These are phyloP conservation scores for Cyclostephanos invisitatus DNA, from an alignment of 108 stramenopile genomes.

Conservation along the genomic window DNA sequence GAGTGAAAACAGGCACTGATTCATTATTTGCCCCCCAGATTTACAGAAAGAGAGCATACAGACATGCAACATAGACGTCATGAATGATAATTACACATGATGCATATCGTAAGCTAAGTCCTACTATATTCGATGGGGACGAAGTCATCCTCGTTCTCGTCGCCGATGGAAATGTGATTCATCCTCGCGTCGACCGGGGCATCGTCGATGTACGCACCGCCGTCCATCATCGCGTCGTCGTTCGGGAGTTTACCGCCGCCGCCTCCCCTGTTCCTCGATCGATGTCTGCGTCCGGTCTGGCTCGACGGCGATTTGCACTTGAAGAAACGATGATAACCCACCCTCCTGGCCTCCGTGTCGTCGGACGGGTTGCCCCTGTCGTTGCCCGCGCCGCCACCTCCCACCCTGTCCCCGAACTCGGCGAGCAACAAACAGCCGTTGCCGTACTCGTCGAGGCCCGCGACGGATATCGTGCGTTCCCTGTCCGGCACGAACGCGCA, in stretches of 20 bases:
- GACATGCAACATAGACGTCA: no score
- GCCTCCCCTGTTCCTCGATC: not conserved
- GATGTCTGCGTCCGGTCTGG: constrained; percentile 4
- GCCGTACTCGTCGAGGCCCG: constrained; percentile 81
- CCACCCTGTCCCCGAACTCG: constrained; percentile 53
- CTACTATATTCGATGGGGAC: constrained; percentile 49
- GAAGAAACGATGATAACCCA: constrained; percentile 58
- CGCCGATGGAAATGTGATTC: constrained; percentile 62
- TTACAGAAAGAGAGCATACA: no score
- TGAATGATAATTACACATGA: no score
- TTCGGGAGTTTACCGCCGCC: not conserved
- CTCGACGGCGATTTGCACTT: constrained; percentile 38
- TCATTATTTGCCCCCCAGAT: no score
- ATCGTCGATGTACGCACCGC: constrained; percentile 56
- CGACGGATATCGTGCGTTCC: constrained; percentile 73
- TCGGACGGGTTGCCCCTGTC: constrained; percentile 11
- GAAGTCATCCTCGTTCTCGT: constrained; percentile 60
- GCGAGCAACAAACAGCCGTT: constrained; percentile 81
- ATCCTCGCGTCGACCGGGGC: constrained; percentile 45
- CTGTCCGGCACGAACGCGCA: constrained; percentile 82
- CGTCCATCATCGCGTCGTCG: constrained; percentile 29
- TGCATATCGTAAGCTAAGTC: no score
- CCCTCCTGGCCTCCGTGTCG: constrained; percentile 33
- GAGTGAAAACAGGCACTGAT: no score
- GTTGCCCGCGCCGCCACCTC: not conserved